phyloP scores from a whole-genome alignment of 148 eudicot species.

The Rhododendron simsii region DNA sequence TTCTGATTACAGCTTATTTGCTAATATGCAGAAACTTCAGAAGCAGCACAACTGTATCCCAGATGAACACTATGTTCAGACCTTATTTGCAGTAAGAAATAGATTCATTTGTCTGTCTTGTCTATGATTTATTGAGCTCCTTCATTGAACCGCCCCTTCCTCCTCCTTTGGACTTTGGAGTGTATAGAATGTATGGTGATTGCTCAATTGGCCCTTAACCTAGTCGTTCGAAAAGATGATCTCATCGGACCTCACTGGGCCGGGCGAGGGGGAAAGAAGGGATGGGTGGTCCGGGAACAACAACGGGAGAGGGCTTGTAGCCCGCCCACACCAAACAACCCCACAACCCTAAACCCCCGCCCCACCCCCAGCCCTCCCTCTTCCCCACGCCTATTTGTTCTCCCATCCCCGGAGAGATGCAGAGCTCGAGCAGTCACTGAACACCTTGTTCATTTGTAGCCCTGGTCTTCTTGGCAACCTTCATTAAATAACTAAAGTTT shows the following conservation, averaged over 20 bases:
- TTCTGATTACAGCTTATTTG: neutral
- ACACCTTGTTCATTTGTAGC: neutral
- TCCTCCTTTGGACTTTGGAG: neutral
- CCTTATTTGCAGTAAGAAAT: conserved; percentile 74
- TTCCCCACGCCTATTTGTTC: too few species aligned
- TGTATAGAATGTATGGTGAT: neutral
- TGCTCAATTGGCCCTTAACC: neutral
- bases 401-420: too few species aligned
- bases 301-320: neutral
- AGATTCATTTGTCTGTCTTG: neutral
- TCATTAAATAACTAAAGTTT: neutral
- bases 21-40: conserved; percentile 76
- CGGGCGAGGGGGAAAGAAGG: neutral
- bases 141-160: neutral
- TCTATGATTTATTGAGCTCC: neutral
- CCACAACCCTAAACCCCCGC: too few species aligned
- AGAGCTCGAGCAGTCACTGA: neutral
- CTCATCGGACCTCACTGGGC: neutral
- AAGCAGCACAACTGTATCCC: conserved; percentile 97
- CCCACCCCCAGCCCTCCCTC: too few species aligned
- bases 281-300: neutral
- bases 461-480: neutral
- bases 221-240: neutral
- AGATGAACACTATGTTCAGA: conserved; percentile 97
- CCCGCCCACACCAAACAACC: neutral